Base-by-base conservation (phyloP, 2,329 filamentous ascomycete species). In the Drechslerella dactyloides region DNA sequence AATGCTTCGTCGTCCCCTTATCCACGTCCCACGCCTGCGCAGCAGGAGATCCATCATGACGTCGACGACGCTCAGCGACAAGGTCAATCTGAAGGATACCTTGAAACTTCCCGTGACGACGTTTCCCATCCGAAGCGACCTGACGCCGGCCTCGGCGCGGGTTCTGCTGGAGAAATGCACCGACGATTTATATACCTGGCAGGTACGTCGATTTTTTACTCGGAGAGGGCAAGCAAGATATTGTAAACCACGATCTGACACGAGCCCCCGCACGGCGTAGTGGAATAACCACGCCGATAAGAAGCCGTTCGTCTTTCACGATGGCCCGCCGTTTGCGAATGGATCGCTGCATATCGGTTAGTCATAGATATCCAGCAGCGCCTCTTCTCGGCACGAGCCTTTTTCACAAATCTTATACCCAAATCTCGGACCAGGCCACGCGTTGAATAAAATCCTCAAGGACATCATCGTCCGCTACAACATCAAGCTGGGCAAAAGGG, bases 261-360 rank as follows among this genome's bases (percentile, higher is more conserved):
- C 63, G 21, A 77, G 19, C 17, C 4, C 19, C 3, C 17, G 17
- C 17, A 19, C 15, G 24, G 27, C 30, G 0, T 19, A 76, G 75
- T 74, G 59, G 73, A 79, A 80, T 63, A 81, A 83, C 69, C 81
- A 86, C 74, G 82, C 85, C 1, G 79, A 79, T 33, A 80, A 85
- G 37, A 80, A 85, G 48, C 83, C 84, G 0, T 99, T 97, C 75
- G 82, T 92, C 1, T 83, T 99, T 7, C 94, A 97, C 78, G 94
- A 99, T 86, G 94, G 94, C 0, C 94, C 94, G 0, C 94, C 94
- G 0, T 99, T 97, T 79, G 94, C 94, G 74, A 99, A 99, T 81
- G 94, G 94, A 13, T 85, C 85, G 50, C 85, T 99, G 8, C 94
- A 99, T 78, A 87, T 96, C 72, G 74, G 73, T 74, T 48, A 56